phyloP scores from a whole-genome alignment of 2,329 filamentous ascomycete species.

The Apiospora marii region DNA sequence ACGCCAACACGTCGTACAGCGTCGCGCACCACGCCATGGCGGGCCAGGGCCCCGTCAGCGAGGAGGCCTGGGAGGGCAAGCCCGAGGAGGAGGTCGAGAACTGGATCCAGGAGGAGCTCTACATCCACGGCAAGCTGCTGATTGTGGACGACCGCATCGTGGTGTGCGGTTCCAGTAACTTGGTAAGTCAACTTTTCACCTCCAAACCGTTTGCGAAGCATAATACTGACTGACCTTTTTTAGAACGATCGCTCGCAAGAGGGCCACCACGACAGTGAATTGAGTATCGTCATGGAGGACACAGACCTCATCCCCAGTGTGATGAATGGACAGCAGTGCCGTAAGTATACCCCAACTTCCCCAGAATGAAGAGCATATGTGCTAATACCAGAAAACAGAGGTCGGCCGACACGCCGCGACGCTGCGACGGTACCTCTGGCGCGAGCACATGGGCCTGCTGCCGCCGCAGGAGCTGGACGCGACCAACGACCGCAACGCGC shows the following conservation, averaged over 20 bases:
- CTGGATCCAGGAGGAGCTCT: constrained; percentile 95
- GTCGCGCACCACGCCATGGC: constrained; percentile 87
- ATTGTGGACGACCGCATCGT: constrained; percentile 88
- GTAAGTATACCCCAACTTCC: background rate
- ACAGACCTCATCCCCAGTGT: constrained; percentile 71
- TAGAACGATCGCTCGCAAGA: constrained; percentile 86
- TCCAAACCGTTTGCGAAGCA: background rate
- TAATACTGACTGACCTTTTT: background rate
- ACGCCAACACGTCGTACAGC: constrained; percentile 50
- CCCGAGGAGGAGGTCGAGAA: constrained; percentile 81
- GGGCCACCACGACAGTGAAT: constrained; percentile 88
- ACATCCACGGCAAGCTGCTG: constrained; percentile 90
- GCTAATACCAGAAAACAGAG: constrained; percentile 42
- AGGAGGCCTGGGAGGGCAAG: constrained; percentile 80
- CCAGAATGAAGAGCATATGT: background rate
- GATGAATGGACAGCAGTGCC: constrained; percentile 81
- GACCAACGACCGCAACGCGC: constrained; percentile 70
- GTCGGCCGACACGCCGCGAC: constrained; percentile 85
- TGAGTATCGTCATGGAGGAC: constrained; percentile 91
- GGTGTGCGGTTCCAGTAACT: constrained; percentile 86
- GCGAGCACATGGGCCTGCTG: constrained; percentile 87
- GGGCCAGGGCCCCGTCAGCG: constrained; percentile 63
- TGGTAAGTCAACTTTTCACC: constrained; percentile 46
- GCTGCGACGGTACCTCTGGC: constrained; percentile 83
- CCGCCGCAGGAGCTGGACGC: constrained; percentile 76